Base-by-base conservation (phyloP, 352 stramenopile species). In the Pythium pyrilobum region DNA sequence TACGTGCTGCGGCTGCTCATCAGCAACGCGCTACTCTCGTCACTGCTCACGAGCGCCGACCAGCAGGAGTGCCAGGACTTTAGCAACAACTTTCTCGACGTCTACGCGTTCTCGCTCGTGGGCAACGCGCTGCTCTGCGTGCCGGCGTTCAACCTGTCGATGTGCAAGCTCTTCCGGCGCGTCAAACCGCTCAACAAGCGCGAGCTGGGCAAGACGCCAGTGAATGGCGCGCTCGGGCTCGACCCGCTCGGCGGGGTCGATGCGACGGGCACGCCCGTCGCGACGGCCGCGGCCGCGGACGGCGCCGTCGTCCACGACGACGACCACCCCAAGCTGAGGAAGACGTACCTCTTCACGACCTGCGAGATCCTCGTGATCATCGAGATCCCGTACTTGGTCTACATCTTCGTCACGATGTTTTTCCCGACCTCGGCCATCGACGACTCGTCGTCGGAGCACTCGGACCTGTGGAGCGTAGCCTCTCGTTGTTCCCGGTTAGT, bases 331-430 rank as follows among this genome's bases (percentile, higher is more conserved):
- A 80, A 77, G 28, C 70, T 75, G 33, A 69, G 74, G 54, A 92
- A 89, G 65, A 90, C 79, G 18, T 69, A 71, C 41, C 59, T 92
- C 15, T 85, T 89, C 48, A 79, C 74, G n/a, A 34, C 84, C 11
- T 86, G 81, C n/a, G 79, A 92, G 44, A 10, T 89, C 12, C 69
- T 89, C 38, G 82, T 92, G 64, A 78, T 92, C 31, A 29, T 82
- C 15, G 77, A 92, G 56, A 89, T 90, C 47, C 64, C 77, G 32
- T 88, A 84, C 51, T 48, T 92, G 27, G 56, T 88, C 28, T 71
- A 71, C 56, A 76, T 71, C 3, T 66, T 92, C 25, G 37, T 78
- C 5, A 53, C 72, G 11, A 70, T 88, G 42, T 55, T 87, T 28
- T 71, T 71, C 18, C 66, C 57, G 10, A 29, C 27, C 2, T 51